Evolutionary conservation across 2,329 filamentous ascomycete species (phyloP).

Genomic region (Aspergillus persii): DNA sequence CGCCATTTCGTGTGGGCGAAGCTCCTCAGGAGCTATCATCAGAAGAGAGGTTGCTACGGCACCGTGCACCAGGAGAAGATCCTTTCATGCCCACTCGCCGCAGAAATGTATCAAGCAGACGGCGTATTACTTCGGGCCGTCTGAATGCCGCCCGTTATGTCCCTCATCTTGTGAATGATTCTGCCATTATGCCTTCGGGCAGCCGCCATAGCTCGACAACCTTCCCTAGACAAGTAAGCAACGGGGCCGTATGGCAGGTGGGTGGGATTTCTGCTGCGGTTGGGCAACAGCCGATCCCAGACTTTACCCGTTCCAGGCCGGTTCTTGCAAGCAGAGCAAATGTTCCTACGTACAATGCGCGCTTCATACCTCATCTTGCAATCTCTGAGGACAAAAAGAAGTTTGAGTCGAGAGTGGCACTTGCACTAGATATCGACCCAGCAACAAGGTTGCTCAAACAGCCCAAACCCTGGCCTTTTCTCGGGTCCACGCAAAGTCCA

Average conservation of each 20-base stretch:
- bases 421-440: constrained; percentile 77
- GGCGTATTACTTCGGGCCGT: constrained; percentile 12
- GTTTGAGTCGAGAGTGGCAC: constrained; percentile 72
- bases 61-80: constrained; percentile 46
- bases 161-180: constrained; percentile 35
- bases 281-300: constrained; percentile 40
- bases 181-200: constrained; percentile 13
- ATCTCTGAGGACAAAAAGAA: constrained; percentile 62
- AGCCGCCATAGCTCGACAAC: constrained; percentile 10
- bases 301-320: constrained; percentile 63
- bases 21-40: constrained; percentile 44
- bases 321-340: constrained; percentile 69
- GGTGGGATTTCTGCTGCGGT: constrained; percentile 64
- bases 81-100: constrained; percentile 51
- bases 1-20: constrained; percentile 55
- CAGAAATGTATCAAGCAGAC: constrained; percentile 19
- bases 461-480: constrained; percentile 21
- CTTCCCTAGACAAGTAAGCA: constrained; percentile 54
- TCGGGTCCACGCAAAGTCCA: constrained; percentile 23
- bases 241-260: constrained; percentile 72
- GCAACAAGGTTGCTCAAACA: constrained; percentile 64
- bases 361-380: constrained; percentile 52
- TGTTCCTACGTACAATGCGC: constrained; percentile 62
- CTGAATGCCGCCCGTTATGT: constrained; percentile 28
- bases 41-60: constrained; percentile 48